phyloP scores from a whole-genome alignment of 257 asterid genomes.

The Asclepias syriaca region DNA sequence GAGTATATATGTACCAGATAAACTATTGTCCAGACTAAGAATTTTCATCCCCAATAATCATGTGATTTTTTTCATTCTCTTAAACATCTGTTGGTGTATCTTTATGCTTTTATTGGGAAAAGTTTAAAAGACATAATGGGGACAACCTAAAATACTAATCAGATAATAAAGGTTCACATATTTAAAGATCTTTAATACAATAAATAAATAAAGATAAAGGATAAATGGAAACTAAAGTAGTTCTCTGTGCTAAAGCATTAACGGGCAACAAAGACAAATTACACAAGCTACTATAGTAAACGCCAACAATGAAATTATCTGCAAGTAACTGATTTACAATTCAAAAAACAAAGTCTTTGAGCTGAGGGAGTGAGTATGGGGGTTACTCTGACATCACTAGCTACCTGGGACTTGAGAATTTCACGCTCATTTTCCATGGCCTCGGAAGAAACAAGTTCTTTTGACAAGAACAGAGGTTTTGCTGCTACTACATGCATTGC shows the following conservation, averaged over 20 bases:
- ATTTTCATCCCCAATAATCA: background rate
- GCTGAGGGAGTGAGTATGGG: background rate
- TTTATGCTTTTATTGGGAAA: background rate
- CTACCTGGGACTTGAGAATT: conserved; percentile 90
- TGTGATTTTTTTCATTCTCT: background rate
- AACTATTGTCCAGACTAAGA: too few relatives aligned
- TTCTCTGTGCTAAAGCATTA: background rate
- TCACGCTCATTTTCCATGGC: conserved; percentile 75
- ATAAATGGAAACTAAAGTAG: background rate
- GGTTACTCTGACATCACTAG: conserved; percentile 3
- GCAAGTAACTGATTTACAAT: background rate
- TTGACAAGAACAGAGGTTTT: conserved; percentile 73
- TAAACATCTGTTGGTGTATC: background rate
- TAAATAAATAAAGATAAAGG: background rate
- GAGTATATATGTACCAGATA: background rate
- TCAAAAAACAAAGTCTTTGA: background rate
- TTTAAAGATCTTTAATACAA: background rate
- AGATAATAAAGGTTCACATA: background rate
- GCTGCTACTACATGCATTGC: conserved; percentile 99
- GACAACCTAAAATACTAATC: background rate
- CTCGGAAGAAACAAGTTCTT: conserved; percentile 73
- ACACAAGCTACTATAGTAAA: background rate
- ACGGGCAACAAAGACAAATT: too few relatives aligned
- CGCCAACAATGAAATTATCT: background rate
- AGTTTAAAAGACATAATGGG: background rate